phyloP scores from a whole-genome alignment of 768 basidiomycete species.

The Tylopilus subfusipes region DNA sequence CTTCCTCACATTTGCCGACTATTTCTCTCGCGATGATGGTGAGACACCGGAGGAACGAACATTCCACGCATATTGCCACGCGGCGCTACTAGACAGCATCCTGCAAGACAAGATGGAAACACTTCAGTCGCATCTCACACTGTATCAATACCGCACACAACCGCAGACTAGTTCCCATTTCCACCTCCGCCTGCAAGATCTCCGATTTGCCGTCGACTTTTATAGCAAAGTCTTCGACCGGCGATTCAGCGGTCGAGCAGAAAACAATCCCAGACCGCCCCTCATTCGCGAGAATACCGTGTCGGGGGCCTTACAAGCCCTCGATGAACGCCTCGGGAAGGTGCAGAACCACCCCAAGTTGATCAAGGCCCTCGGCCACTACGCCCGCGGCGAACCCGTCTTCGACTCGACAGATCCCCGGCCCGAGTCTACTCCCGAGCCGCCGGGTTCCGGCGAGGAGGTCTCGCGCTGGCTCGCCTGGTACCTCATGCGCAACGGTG shows the following conservation, averaged over 20 bases:
- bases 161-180: conserved; percentile 55
- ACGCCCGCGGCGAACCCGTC: conserved; percentile 52
- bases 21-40: conserved; percentile 61
- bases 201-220: conserved; percentile 72
- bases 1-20: conserved; percentile 79
- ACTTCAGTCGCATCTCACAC: conserved; percentile 66
- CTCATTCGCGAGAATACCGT: conserved; percentile 72
- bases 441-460: conserved; percentile 1
- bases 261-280: conserved; percentile 61
- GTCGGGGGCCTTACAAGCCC: conserved; percentile 57
- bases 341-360: conserved; percentile 29
- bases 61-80: conserved; percentile 72
- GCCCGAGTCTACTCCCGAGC: conserved; percentile 7
- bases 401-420: conserved; percentile 18
- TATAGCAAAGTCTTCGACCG: conserved; percentile 72
- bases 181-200: conserved; percentile 66
- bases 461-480: conserved; percentile 52
- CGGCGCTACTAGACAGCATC: conserved; percentile 79
- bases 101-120: conserved; percentile 86
- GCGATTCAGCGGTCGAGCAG: conserved; percentile 67
- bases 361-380: conserved; percentile 41
- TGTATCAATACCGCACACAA: conserved; percentile 68
- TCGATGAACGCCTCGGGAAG: conserved; percentile 55
- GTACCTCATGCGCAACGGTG: conserved; percentile 68
- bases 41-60: conserved; percentile 56